Base-by-base conservation (phyloP, 1,139 yeast species). In the Saccharomycopsis hybrid region DNA sequence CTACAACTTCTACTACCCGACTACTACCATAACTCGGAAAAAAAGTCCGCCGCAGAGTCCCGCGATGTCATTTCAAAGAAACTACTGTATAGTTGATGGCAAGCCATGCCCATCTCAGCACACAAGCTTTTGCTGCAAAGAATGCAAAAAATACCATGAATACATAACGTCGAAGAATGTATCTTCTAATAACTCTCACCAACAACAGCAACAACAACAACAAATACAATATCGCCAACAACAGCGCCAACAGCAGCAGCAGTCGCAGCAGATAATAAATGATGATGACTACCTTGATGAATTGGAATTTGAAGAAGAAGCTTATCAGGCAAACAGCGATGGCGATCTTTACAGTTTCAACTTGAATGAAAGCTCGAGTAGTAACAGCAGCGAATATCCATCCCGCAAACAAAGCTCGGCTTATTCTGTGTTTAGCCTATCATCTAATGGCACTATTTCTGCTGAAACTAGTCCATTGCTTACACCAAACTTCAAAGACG, bases 71-170 rank as follows among this genome's bases (percentile, higher is more conserved):
- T 18, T 18, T 41, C 27, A 11, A 37, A 13, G 18, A 47, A 36
- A 35, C 36, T 46, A 52, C 42, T 52, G 55, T 40, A 40, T 50
- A 30, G 55, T 52, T 37, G 55, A 52, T 43, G 53, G 53, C 2
- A 52, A 52, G 18, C 43, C 44, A 25, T 52, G 55, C 45, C 24
- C 27, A 9, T 33, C 43, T 9, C 13, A 18, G 29, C 28, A 39
- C 8, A 28, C 40, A 35, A 43, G 35, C 37, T 52, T 49, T 48
- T 52, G 55, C 45, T 52, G 55, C 49, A 43, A 38, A 37, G 55
- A 52, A 27, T 52, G 55, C 47, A 13, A 41, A 8, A 47, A 45
- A 40, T 52, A 52, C 47, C 42, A 50, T 35, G 36, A 44, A 28
- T 50, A 52, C 36, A 43, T 52, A 7, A 32, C 39, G 5, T 37